These are phyloP conservation scores for Coniochaeta sp. DNA, from an alignment of 2,329 filamentous ascomycete genomes.

Conservation along the genomic window DNA sequence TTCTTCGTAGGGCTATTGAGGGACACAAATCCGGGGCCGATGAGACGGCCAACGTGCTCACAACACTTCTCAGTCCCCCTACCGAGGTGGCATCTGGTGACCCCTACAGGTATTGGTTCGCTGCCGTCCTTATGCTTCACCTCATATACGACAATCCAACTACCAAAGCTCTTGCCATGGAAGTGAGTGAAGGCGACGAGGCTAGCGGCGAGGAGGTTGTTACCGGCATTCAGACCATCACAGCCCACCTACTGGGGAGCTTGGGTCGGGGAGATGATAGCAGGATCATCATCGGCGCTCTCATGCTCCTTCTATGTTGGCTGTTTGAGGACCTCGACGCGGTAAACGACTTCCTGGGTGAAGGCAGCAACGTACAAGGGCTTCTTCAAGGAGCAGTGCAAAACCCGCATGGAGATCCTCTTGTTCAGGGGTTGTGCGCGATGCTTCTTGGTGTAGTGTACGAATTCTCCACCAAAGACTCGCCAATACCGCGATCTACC, in stretches of 20 bases:
- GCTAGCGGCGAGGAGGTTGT: constrained; percentile 89
- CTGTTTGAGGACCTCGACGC: constrained; percentile 87
- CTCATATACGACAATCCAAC: constrained; percentile 72
- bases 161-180: constrained; percentile 73
- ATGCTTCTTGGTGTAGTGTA: constrained; percentile 83
- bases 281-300: constrained; percentile 72
- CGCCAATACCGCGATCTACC: constrained; percentile 74
- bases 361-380: constrained; percentile 87
- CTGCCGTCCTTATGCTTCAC: constrained; percentile 79
- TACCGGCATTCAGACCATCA: constrained; percentile 82
- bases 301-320: constrained; percentile 86
- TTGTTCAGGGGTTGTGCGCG: constrained; percentile 77
- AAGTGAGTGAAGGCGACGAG: constrained; percentile 81
- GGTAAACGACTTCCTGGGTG: constrained; percentile 86
- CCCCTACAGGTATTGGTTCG: constrained; percentile 86
- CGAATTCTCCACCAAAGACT: constrained; percentile 97
- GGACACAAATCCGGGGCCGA: constrained; percentile 72
- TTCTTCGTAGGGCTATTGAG: constrained; percentile 80
- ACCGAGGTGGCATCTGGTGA: constrained; percentile 59
- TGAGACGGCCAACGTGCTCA: constrained; percentile 82
- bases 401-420: constrained; percentile 51
- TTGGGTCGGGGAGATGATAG: constrained; percentile 71
- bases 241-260: constrained; percentile 76
- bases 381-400: constrained; percentile 67
- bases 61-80: constrained; percentile 65